Percentiles rank a stretch among this genome's conserved stretches.
These are phyloP conservation scores for Zarea fungicola DNA, from an alignment of 2,329 filamentous ascomycete genomes.

Conservation along the genomic window DNA sequence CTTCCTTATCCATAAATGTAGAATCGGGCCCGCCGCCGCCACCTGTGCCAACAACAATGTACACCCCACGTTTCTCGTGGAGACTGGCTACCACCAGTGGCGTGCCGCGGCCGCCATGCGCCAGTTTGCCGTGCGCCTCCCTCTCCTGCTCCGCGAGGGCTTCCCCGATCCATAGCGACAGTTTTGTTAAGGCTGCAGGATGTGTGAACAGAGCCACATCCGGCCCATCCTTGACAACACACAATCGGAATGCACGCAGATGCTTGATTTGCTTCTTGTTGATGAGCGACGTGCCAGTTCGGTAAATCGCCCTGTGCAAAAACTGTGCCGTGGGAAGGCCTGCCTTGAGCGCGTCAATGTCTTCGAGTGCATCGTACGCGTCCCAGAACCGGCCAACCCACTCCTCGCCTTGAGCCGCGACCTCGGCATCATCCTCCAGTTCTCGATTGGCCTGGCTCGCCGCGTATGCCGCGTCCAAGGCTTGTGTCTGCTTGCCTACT, in stretches of 20 bases:
- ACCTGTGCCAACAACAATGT: conserved; percentile 88
- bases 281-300: conserved; percentile 84
- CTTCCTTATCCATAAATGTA: conserved; percentile 62
- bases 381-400: conserved; percentile 66
- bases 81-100: conserved; percentile 87
- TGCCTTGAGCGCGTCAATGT: conserved; percentile 68
- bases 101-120: conserved; percentile 65
- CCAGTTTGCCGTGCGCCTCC: conserved; percentile 64
- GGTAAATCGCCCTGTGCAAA: conserved; percentile 86
- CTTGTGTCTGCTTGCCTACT: conserved; percentile 61
- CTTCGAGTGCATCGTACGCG: conserved; percentile 65
- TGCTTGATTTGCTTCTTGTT: conserved; percentile 93
- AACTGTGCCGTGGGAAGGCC: conserved; percentile 81
- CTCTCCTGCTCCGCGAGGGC: conserved; percentile 86
- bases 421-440: conserved; percentile 43
- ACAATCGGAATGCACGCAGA: conserved; percentile 88
- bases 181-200: conserved; percentile 85
- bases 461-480: conserved; percentile 25
- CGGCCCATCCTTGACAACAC: conserved; percentile 89
- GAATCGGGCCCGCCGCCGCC: conserved; percentile 75
- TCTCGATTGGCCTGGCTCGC: conserved; percentile 32
- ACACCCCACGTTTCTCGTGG: conserved; percentile 81
- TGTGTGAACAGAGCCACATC: conserved; percentile 90
- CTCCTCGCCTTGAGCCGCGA: conserved; percentile 52
- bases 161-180: conserved; percentile 91